Percentiles rank a stretch among this genome's conserved stretches.
Conservation (phyloP, 1,139 yeast species). For the Nakaseomyces sp. region DNA sequence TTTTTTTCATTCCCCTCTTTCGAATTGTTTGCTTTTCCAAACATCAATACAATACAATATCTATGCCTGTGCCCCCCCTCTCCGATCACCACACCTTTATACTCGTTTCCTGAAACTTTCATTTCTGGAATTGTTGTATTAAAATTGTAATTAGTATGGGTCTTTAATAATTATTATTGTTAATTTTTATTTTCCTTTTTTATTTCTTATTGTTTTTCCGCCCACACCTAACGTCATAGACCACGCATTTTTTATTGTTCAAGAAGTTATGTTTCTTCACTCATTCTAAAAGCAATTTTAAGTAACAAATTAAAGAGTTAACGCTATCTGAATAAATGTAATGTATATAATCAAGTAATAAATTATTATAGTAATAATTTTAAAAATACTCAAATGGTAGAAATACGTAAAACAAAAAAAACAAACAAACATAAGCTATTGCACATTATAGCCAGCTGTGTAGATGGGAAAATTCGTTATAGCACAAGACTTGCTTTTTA, state of each 20-base stretch:
- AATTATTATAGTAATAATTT: background rate
- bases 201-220: background rate
- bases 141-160: background rate
- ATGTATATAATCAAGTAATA: conserved; percentile 1
- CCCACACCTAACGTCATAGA: background rate
- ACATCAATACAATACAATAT: background rate
- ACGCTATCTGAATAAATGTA: conserved; percentile 5
- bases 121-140: background rate
- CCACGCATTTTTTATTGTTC: conserved; percentile 1
- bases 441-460: no score
- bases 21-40: no score
- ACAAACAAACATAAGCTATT: no score
- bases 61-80: background rate
- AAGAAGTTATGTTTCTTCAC: background rate
- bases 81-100: background rate
- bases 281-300: background rate
- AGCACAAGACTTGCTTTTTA: background rate
- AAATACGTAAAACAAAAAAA: no score
- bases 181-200: no score
- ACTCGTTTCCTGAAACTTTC: background rate
- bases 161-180: background rate
- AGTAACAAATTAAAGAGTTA: background rate
- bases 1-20: no score
- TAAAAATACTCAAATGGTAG: no score
- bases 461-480: no score